Evolutionary conservation across 2,329 filamentous ascomycete genomes (phyloP), one percentile per base, ranked within the genome.

Genomic region (Alternaria angustiovoidea): DNA sequence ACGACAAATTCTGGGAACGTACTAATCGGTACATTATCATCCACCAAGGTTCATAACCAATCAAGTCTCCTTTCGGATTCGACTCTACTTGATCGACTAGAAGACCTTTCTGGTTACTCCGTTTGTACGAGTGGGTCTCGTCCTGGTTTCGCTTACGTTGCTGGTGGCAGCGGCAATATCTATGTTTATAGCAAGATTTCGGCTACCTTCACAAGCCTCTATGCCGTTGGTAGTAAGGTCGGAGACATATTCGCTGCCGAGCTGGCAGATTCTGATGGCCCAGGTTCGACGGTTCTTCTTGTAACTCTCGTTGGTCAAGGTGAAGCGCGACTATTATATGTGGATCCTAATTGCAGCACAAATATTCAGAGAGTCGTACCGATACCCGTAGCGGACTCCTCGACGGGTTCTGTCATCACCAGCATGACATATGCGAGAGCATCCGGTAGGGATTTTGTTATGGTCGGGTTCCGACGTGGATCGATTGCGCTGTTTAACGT

Each of bases 1-100:
- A 89, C 88, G 0, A 88, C 84, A 0, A 84, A 85, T 36, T 72
- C 72, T 34, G 91, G 91, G 1, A 83, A 84, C 18, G 72, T 92
- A 0, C 79, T 90, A 5, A 63, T 85, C 0, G 71, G 71, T 41
- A 66, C 53, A n/a, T 52, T 73, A 5, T 28, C 51, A 20, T 47
- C 62, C 18, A 34, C 18, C 5, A 8, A 47, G 34, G 32, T 36
- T 14, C 20, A 9, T 9, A 9, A 8, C 8, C 26, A 43, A 7
- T 44, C 36, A 8, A 59, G 55, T 14, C 39, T 51, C 26, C 57
- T 73, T 2, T 55, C 57, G 2, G 28, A 41, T 11, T 78, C 75
- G 57, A 64, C 59, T n/a, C 67, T 79, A 18, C 34, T 82, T 7
- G 60, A 59, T 18, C 65, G 77, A 14, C 43, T 71, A 12, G 61